Evolutionary conservation across 2,329 filamentous ascomycete species (phyloP).

Genomic region (Aureobasidium melanogenum): DNA sequence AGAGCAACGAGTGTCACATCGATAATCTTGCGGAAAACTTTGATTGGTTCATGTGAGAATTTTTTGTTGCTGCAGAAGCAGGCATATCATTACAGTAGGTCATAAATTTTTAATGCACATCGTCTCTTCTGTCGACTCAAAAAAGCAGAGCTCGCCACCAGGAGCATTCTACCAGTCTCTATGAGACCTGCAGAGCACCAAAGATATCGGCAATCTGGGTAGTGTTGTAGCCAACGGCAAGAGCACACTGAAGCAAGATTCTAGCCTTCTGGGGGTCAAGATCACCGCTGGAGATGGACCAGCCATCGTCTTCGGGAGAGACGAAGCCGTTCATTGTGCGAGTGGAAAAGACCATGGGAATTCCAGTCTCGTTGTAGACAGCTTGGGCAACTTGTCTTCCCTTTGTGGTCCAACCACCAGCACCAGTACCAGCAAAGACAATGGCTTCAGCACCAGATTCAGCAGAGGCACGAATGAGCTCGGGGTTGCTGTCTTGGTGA

Average conservation of each 20-base stretch:
- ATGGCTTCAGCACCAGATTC: slow-evolving; percentile 44
- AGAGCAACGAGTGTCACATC: too few species aligned
- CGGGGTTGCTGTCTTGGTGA: slow-evolving; percentile 44
- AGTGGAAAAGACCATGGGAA: slow-evolving; percentile 44
- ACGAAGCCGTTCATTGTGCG: slow-evolving; percentile 46
- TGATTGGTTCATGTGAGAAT: too few species aligned
- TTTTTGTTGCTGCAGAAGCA: too few species aligned
- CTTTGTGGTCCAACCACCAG: slow-evolving; percentile 39
- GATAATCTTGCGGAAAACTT: too few species aligned
- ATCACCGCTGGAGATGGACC: slow-evolving; percentile 40
- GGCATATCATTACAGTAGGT: too few species aligned
- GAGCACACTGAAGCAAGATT: slow-evolving; percentile 38
- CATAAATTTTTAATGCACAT: too few species aligned
- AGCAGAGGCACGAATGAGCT: slow-evolving; percentile 41
- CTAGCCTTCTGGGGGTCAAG: slow-evolving; percentile 49
- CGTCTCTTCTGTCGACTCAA: too few species aligned
- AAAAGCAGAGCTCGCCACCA: neutral
- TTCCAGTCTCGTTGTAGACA: slow-evolving; percentile 37
- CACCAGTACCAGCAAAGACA: slow-evolving; percentile 48
- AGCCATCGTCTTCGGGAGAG: slow-evolving; percentile 23
- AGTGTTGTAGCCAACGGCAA: slow-evolving; percentile 25
- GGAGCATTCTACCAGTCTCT: neutral
- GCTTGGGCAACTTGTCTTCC: slow-evolving; percentile 35
- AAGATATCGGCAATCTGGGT: slow-evolving; percentile 38
- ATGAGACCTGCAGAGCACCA: slow-evolving; percentile 4